Evolutionary conservation across 441 rosid genomes (phyloP), one percentile per base, ranked within the genome.

Genomic region (Erodium trifolium): DNA sequence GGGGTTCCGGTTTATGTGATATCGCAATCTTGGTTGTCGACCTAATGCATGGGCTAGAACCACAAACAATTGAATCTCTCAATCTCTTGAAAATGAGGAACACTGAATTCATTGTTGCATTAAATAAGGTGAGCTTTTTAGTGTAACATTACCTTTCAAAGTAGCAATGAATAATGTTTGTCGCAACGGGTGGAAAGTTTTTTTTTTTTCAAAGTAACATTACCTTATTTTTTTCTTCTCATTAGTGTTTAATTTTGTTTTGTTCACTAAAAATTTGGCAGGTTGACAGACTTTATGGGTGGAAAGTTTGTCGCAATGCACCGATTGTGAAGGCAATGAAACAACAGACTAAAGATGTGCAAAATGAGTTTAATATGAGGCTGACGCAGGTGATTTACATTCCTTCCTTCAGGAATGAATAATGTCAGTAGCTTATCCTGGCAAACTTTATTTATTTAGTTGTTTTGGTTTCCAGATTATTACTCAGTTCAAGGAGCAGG

Each of bases 11-110:
- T 75, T 80, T 94, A 80, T 94, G 99, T 73, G 99, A 94, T 78
- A 85, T 94, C 86, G 98, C 99, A 23, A 90, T 94, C 78, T 81
- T 92, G 83, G 99, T 94, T 72, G 99, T 94, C 11, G 98, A 91
- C 83, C 87, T 94, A 47, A 94, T 90, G 98, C 91, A 88, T 73
- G 99, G 99, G 59, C 83, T 94, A 67, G 92, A 94, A 76, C 99
- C 88, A 37, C 98, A 94, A 71, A 92, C 99, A 63, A 88, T 88
- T 70, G 99, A 94, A 74, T 92, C 99, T 16, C 87, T 94, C 66
- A 86, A 92, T 80, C 98, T 94, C 63, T 78, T 94, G 78, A 90
- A 73, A 82, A 87, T 77, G 88, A 92, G 97, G 86, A 80, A 92
- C 71, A 90, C 96, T 8, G 97, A 92, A 74, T 92, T 94, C 78